Percentiles rank a stretch among this genome's conserved stretches.
These are phyloP conservation scores for Orychophragmus violaceus DNA, from an alignment of 345 rosid genomes.

Conservation along the genomic window DNA sequence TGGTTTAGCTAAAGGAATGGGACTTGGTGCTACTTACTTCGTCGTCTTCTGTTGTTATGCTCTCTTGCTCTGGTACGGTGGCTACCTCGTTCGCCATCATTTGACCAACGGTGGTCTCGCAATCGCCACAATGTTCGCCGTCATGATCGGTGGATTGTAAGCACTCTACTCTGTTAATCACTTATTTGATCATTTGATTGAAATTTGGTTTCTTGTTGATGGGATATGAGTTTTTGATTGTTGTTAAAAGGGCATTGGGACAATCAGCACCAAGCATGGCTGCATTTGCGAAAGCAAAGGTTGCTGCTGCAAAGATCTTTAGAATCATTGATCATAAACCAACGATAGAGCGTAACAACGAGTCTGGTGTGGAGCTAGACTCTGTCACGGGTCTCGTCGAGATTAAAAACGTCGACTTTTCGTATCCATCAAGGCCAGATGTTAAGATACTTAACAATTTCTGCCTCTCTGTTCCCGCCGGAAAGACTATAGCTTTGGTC, in stretches of 20 bases:
- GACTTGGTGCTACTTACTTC: too few relatives aligned
- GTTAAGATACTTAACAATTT: constrained; percentile 68
- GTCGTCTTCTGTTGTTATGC: too few relatives aligned
- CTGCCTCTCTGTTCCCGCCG: constrained; percentile 80
- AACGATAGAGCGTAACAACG: constrained; percentile 49
- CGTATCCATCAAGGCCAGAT: constrained; percentile 89
- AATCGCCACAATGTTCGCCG: constrained; percentile 92
- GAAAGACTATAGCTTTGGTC: constrained; percentile 91
- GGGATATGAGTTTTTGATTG: not conserved
- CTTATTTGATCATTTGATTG: not conserved
- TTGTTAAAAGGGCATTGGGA: constrained; percentile 59
- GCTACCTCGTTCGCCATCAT: constrained; percentile 85
- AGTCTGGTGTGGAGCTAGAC: constrained; percentile 60
- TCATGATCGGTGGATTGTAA: constrained; percentile 96
- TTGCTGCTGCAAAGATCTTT: constrained; percentile 87
- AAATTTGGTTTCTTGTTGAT: not conserved
- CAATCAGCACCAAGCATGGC: constrained; percentile 94
- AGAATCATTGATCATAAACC: constrained; percentile 87
- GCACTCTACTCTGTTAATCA: constrained; percentile 27
- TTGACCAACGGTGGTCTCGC: constrained; percentile 94
- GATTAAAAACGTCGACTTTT: constrained; percentile 73
- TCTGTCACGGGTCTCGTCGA: constrained; percentile 72
- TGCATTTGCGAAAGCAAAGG: constrained; percentile 88
- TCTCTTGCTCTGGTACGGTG: too few relatives aligned
- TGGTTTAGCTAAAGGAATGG: too few relatives aligned